Evolutionary conservation across 441 rosid genomes (phyloP), one percentile per base, ranked within the genome.

Genomic region (Raphanus hybrid): DNA sequence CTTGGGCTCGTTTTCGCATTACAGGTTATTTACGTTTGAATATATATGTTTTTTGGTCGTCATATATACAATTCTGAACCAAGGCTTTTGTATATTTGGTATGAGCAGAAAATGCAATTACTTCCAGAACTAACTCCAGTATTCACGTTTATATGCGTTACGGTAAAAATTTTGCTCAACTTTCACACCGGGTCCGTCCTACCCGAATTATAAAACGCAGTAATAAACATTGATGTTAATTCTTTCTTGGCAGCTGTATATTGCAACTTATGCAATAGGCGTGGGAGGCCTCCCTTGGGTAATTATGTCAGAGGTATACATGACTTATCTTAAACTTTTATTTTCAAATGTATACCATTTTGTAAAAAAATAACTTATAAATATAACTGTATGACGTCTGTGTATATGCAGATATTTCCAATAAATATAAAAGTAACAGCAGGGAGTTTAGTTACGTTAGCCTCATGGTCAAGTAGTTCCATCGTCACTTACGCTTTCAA

Each of bases 361-460:
- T 15, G 5, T 12, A 11, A 26, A 1, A 41, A 26, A 57, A 27
- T 4, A 34, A 55, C 5, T 66, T 10, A 54, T 8, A 14, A 50
- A 60, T 41, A 60, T 54, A 50, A 23, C 6, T 27, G 16, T 45
- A 48, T 15, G 5, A 14, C 11, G n/a, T 8, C 45, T 57, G 27
- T 35, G 43, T 29, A 32, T 16, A 50, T 32, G 73, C 75, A 91
- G 97, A 82, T 86, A 74, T 91, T 87, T 75, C 92, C 94, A 43
- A 72, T 85, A 2, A 86, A 84, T 64, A 69, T 88, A 29, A 86
- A 84, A 69, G 90, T 83, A 4, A 61, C 85, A 29, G 93, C 89
- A 1, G 91, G 89, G 78, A 89, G 87, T 69, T 57, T 90, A 15
- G 90, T 79, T 39, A 81, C 87, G 43, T 58, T 87, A 27, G 61